Evolutionary conservation across 345 rosid species (phyloP).

Genomic region (Sisymbrium irio): DNA sequence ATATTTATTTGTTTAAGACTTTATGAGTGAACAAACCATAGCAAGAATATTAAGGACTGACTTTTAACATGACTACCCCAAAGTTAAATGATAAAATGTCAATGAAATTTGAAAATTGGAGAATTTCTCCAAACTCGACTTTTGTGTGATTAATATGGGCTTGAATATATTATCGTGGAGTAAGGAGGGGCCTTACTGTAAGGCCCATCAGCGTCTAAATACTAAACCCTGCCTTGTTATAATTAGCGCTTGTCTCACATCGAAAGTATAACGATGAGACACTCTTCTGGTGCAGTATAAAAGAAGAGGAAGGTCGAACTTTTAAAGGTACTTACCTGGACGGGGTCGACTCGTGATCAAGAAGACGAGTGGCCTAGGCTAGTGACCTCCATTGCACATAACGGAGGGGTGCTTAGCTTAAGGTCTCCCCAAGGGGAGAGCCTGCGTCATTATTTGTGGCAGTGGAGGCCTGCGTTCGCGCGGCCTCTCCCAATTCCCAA

Average conservation of each 20-base stretch:
- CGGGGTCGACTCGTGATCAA: constrained; percentile 1
- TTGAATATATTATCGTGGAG: no score
- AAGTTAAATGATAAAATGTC: not conserved
- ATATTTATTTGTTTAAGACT: no score
- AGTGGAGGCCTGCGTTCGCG: constrained; percentile 13
- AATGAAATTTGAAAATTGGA: not conserved
- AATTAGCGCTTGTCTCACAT: not conserved
- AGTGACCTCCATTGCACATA: not conserved
- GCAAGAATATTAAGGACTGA: no score
- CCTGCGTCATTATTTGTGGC: constrained; percentile 17
- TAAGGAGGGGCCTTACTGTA: no score
- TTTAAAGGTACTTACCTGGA: not conserved
- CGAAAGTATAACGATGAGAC: not conserved
- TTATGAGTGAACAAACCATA: no score
- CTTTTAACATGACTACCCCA: no score
- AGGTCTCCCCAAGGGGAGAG: constrained; percentile 15
- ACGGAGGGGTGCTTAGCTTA: not conserved
- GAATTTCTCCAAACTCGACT: not conserved
- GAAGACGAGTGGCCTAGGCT: constrained; percentile 12
- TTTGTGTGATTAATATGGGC: no score
- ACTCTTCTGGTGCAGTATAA: not conserved
- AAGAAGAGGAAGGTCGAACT: not conserved
- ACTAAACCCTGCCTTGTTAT: no score
- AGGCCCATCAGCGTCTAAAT: no score
- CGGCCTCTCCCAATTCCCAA: not conserved